Percentiles rank a stretch among this genome's conserved stretches.
Evolutionary conservation across 2,329 filamentous ascomycete genomes (phyloP).

Genomic region (Penicillium decumbens): DNA sequence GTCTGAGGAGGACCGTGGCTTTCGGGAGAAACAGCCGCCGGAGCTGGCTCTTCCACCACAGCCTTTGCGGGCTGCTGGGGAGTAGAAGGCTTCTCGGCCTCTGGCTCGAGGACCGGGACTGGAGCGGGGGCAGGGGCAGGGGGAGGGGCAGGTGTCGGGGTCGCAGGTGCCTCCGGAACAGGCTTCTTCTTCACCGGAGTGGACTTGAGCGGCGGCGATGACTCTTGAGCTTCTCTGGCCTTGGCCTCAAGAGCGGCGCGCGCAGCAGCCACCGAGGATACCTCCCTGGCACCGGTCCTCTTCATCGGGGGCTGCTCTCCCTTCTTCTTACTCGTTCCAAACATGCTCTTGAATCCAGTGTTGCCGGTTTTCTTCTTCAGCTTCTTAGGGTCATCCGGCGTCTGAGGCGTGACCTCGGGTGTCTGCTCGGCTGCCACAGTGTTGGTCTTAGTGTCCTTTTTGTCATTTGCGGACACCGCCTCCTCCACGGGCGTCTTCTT

Average conservation of each 20-base stretch:
- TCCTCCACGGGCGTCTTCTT: conserved; percentile 20
- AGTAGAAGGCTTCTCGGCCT: conserved; percentile 7
- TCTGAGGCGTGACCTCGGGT: conserved; percentile 32
- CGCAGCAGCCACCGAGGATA: conserved; percentile 41
- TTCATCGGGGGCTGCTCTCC: conserved; percentile 32
- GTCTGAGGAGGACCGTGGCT: conserved; percentile 35
- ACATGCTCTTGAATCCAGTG: conserved; percentile 43
- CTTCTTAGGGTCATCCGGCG: conserved; percentile 39
- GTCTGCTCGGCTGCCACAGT: conserved; percentile 20
- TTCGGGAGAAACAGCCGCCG: background rate
- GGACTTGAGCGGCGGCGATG: conserved; percentile 23
- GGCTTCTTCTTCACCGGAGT: conserved; percentile 35
- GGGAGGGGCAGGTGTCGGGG: background rate
- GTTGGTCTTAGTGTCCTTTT: conserved; percentile 17
- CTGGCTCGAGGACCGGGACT: background rate
- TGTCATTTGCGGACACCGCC: conserved; percentile 15
- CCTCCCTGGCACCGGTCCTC: conserved; percentile 27
- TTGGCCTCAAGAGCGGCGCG: conserved; percentile 41
- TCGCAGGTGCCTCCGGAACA: conserved; percentile 18
- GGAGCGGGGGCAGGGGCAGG: background rate
- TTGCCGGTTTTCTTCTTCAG: conserved; percentile 42
- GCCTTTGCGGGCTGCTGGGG: conserved; percentile 8
- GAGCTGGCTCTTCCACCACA: conserved; percentile 26
- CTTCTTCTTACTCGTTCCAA: conserved; percentile 40
- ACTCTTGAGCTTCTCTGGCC: conserved; percentile 32